phyloP scores from a whole-genome alignment of 805 yeast genomes.

The Komagataella kurtzmanii region DNA sequence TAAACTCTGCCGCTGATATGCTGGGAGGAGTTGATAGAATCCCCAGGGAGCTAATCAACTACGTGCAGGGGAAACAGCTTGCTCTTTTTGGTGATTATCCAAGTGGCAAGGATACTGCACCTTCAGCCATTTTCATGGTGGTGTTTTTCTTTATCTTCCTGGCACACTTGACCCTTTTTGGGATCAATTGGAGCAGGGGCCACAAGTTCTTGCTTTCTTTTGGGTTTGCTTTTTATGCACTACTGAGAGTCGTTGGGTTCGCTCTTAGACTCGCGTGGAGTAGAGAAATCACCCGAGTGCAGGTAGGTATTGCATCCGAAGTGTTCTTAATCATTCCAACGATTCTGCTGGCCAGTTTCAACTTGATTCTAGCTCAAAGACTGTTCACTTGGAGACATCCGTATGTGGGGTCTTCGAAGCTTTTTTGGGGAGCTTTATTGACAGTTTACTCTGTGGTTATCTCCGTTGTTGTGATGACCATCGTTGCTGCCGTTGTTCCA shows the following conservation, averaged over 20 bases:
- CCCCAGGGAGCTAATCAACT: slow-evolving; percentile 25
- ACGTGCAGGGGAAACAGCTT: slow-evolving; percentile 25
- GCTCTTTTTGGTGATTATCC: slow-evolving; percentile 59
- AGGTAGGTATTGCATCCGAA: slow-evolving; percentile 40
- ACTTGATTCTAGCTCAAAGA: slow-evolving; percentile 57
- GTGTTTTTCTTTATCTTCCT: slow-evolving; percentile 34
- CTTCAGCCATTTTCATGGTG: slow-evolving; percentile 43
- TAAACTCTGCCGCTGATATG: neutral
- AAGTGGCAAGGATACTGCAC: slow-evolving; percentile 35
- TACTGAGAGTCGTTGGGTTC: slow-evolving; percentile 44
- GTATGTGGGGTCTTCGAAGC: slow-evolving; percentile 39
- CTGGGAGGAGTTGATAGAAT: slow-evolving; percentile 11
- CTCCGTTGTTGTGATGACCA: slow-evolving; percentile 53
- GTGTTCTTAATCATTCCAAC: slow-evolving; percentile 45
- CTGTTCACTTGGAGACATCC: slow-evolving; percentile 72
- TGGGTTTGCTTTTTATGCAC: slow-evolving; percentile 38
- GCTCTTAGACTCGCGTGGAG: slow-evolving; percentile 49
- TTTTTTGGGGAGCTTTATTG: slow-evolving; percentile 38
- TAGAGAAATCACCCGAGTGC: slow-evolving; percentile 27
- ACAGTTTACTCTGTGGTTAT: slow-evolving; percentile 37
- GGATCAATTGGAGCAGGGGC: slow-evolving; percentile 34
- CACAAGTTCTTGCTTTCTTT: slow-evolving; percentile 47
- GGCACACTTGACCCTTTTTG: slow-evolving; percentile 32
- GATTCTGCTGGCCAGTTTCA: slow-evolving; percentile 43
- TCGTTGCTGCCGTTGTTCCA: slow-evolving; percentile 49